Base-by-base conservation (phyloP, 768 basidiomycete genomes). In the Pleurotus ostreatus region DNA sequence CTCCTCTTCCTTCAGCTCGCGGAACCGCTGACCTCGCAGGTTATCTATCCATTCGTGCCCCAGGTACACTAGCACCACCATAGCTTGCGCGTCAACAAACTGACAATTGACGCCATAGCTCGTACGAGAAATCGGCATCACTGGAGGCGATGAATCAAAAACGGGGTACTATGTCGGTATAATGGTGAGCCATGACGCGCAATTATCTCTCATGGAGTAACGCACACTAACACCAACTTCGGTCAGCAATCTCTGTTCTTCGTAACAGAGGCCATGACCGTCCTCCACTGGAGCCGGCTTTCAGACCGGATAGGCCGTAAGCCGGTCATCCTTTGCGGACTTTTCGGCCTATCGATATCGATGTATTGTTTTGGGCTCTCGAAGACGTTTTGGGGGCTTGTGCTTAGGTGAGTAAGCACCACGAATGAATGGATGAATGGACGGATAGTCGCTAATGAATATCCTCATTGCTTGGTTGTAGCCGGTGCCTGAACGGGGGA, bases 101-200 rank as follows among this genome's bases (percentile, higher is more conserved):
- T 34, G 30, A 34, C 30, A 34, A 34, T 11, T 9, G 30, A 34
- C 30, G 9, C 30, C 38, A 13, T 56, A 75, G 78, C 67, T 77
- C 25, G 71, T 75, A 34, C 73, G 73, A 7, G 74, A 72, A 59
- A 70, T 76, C 23, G 76, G 77, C 16, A 72, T 84, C 11, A 82
- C 80, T 9, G 70, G 79, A 54, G 83, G 81, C 20, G 79, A 84
- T 43, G 51, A 62, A 60, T 74, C 76, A 1, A 73, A 71, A 53
- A 82, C 86, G 12, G 86, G 84, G 39, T 81, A 83, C 63, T 86
- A 86, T 71, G 83, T 83, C 34, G 85, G 86, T 18, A 49, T 83
- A 4, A 72, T 86, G 76, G 84, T 83, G 25, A 34, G 79, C 69
- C 37, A 12, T 20, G 34, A 25, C 22, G 11, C 8, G 12, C 13